Percentiles rank a stretch among this genome's conserved stretches.
Evolutionary conservation across 1,139 yeast species (phyloP).

Genomic region (Magnusiomyces suaveolens): DNA sequence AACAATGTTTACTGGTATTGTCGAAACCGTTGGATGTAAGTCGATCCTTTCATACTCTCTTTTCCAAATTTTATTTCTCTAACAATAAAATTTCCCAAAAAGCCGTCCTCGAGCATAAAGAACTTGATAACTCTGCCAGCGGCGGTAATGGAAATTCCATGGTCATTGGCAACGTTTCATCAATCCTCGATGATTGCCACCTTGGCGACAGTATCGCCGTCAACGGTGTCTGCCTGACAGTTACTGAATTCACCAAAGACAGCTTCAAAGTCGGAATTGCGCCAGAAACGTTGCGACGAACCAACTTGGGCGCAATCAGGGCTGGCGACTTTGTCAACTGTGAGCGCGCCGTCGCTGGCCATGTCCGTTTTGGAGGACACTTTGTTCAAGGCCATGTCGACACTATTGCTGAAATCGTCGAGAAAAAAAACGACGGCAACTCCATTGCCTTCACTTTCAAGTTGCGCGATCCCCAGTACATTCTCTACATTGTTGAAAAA

Average conservation of each 20-base stretch:
- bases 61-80: too few relatives aligned
- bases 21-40: constrained; percentile 64
- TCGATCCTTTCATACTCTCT: too few relatives aligned
- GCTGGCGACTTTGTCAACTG: constrained; percentile 62
- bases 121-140: constrained; percentile 43
- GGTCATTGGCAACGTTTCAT: constrained; percentile 51
- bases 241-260: constrained; percentile 59
- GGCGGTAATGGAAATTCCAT: constrained; percentile 79
- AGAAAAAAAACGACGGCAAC: constrained; percentile 56
- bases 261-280: constrained; percentile 83
- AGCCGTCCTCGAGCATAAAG: constrained; percentile 41
- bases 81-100: too few relatives aligned
- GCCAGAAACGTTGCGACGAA: constrained; percentile 81
- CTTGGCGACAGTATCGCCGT: constrained; percentile 88
- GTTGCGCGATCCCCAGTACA: constrained; percentile 52
- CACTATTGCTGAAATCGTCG: constrained; percentile 62
- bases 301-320: constrained; percentile 57
- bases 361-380: constrained; percentile 90
- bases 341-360: constrained; percentile 80
- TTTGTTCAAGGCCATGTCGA: constrained; percentile 97
- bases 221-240: constrained; percentile 79
- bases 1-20: constrained; percentile 87
- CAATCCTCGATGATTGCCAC: constrained; percentile 68
- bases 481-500: constrained; percentile 79
- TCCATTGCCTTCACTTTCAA: constrained; percentile 68